Conservation (phyloP, 2,329 filamentous ascomycete species). For the Pseudogymnoascus sp. region DNA sequence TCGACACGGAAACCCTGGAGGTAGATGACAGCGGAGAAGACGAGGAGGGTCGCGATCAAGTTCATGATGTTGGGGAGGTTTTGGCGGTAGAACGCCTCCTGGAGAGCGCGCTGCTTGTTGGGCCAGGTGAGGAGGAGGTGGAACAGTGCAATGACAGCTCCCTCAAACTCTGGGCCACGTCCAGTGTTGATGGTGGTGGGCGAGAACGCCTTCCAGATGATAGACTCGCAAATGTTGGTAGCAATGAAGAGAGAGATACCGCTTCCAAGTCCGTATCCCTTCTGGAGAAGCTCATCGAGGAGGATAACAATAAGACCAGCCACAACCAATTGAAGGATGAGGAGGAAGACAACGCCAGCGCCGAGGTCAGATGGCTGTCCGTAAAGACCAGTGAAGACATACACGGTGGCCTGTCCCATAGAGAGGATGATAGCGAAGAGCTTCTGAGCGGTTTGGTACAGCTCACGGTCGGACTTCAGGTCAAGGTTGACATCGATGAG, state of each 20-base stretch:
- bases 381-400: slow-evolving; percentile 97
- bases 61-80: slow-evolving; percentile 99
- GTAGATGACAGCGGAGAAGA: slow-evolving; percentile 98
- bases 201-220: slow-evolving; percentile 99
- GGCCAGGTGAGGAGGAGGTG: slow-evolving; percentile 97
- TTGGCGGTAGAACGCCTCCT: slow-evolving; percentile 98
- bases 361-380: slow-evolving; percentile 94
- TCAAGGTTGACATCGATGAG: slow-evolving; percentile 99
- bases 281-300: slow-evolving; percentile 97
- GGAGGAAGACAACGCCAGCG: slow-evolving; percentile 94
- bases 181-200: slow-evolving; percentile 99
- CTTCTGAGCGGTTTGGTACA: slow-evolving; percentile 99
- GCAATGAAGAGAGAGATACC: slow-evolving; percentile 99
- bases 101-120: slow-evolving; percentile 97
- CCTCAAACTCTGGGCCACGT: slow-evolving; percentile 97
- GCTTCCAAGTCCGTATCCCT: slow-evolving; percentile 96
- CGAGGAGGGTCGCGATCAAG: slow-evolving; percentile 81
- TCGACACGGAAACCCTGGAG: slow-evolving; percentile 99
- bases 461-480: slow-evolving; percentile 98
- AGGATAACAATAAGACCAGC: slow-evolving; percentile 98
- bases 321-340: slow-evolving; percentile 95
- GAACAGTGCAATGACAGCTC: slow-evolving; percentile 94
- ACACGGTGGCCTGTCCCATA: slow-evolving; percentile 95
- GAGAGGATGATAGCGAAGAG: slow-evolving; percentile 96
- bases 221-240: slow-evolving; percentile 99